These are phyloP conservation scores for Lentinus tigrinus DNA, from an alignment of 768 basidiomycete genomes.

Conservation along the genomic window DNA sequence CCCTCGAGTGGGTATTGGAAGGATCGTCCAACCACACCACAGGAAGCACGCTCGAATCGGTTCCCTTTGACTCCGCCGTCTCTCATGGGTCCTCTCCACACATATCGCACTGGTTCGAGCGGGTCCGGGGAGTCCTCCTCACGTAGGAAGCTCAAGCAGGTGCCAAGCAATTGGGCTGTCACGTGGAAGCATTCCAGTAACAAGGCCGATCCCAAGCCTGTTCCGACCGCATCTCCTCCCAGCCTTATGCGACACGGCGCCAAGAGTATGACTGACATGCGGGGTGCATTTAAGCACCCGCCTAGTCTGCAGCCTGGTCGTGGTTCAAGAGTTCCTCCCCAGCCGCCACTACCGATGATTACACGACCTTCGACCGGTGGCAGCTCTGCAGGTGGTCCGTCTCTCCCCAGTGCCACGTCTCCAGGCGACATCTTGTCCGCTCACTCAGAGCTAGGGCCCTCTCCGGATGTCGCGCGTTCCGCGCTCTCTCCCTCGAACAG, in stretches of 20 bases:
- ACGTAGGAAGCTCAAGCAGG: constrained; percentile 33
- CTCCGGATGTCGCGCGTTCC: constrained; percentile 3
- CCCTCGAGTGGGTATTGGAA: constrained; percentile 23
- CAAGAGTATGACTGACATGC: constrained; percentile 63
- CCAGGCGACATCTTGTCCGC: constrained; percentile 8
- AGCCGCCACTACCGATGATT: constrained; percentile 33
- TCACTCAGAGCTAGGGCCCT: not conserved
- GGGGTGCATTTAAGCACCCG: constrained; percentile 35
- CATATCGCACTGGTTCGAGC: constrained; percentile 14
- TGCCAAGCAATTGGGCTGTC: constrained; percentile 48
- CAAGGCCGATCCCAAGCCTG: constrained; percentile 37
- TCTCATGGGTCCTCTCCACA: constrained; percentile 10
- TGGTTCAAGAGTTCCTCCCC: not conserved
- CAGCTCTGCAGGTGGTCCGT: constrained; percentile 2
- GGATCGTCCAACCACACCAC: constrained; percentile 22
- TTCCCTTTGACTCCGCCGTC: constrained; percentile 22
- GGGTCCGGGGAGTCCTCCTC: constrained; percentile 19
- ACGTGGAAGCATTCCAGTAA: constrained; percentile 48
- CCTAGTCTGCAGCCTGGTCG: constrained; percentile 34
- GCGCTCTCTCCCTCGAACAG: constrained; percentile 5
- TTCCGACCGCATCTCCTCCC: constrained; percentile 33
- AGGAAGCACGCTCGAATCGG: constrained; percentile 21
- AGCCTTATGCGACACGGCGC: constrained; percentile 33
- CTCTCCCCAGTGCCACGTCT: constrained; percentile 6
- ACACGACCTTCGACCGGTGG: constrained; percentile 19